Evolutionary conservation across 306 rosid genomes (phyloP).

Genomic region (Prunus mira): DNA sequence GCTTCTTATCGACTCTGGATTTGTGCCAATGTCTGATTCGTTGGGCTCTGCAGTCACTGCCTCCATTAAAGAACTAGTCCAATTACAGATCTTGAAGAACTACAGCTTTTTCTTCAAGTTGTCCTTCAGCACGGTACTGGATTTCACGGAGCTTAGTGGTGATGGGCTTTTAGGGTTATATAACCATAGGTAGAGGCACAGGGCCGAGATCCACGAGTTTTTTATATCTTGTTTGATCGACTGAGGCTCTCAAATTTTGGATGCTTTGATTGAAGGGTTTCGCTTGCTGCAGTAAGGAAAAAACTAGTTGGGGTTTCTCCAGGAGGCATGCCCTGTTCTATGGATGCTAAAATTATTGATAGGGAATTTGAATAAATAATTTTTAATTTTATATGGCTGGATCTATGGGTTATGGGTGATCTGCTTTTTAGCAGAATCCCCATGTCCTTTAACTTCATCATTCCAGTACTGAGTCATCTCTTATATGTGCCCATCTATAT

Average conservation of each 20-base stretch:
- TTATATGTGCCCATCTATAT: slow-evolving; percentile 3
- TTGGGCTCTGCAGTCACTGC: slow-evolving; percentile 4
- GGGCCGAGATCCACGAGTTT: slow-evolving; percentile 3
- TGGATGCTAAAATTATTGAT: slow-evolving; percentile 8
- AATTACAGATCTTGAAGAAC: slow-evolving; percentile 27
- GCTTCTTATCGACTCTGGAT: not conserved
- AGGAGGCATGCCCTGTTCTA: not conserved
- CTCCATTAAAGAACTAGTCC: not conserved
- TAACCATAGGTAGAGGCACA: not conserved
- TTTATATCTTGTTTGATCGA: slow-evolving; percentile 1
- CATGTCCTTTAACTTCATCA: slow-evolving; percentile 11
- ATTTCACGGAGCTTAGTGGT: not conserved
- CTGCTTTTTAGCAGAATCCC: slow-evolving; percentile 10
- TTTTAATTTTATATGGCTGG: slow-evolving; percentile 20
- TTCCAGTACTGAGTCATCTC: slow-evolving; percentile 12
- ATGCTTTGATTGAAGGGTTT: not conserved
- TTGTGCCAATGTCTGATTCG: not conserved
- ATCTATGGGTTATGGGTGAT: slow-evolving; percentile 25
- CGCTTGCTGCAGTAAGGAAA: not conserved
- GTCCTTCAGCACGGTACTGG: not conserved
- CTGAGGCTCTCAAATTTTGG: not conserved
- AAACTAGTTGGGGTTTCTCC: slow-evolving; percentile 1
- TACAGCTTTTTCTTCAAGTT: not conserved
- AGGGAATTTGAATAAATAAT: slow-evolving; percentile 5
- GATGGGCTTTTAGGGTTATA: slow-evolving; percentile 18